Evolutionary conservation across 2,329 filamentous ascomycete species (phyloP).

Genomic region (Colletotrichum sansevieriae): DNA sequence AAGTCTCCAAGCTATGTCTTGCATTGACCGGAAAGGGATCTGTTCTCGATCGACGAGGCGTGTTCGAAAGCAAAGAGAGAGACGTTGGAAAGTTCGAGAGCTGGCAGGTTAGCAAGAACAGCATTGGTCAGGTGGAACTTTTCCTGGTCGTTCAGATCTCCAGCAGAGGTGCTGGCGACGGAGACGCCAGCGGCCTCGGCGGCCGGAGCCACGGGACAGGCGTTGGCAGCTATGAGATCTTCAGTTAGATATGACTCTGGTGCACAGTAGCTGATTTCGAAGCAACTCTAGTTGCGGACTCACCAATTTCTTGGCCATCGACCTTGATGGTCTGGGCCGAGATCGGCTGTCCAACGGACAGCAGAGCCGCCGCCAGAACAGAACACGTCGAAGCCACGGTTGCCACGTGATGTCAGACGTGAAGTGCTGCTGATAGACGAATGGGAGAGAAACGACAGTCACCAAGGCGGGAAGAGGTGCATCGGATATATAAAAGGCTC

Average conservation of each 20-base stretch:
- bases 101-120: conserved; percentile 50
- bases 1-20: conserved; percentile 52
- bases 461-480: too few relatives aligned
- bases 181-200: conserved; percentile 31
- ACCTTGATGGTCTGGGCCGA: too few relatives aligned
- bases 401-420: too few relatives aligned
- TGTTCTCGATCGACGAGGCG: conserved; percentile 42
- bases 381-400: too few relatives aligned
- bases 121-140: conserved; percentile 52
- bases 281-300: background rate
- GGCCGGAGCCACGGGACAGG: conserved; percentile 45
- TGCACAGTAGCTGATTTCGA: background rate
- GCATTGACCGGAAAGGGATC: conserved; percentile 46
- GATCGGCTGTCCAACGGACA: too few relatives aligned
- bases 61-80: conserved; percentile 51
- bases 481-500: too few relatives aligned
- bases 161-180: conserved; percentile 15
- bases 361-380: too few relatives aligned
- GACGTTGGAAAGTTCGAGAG: conserved; percentile 48
- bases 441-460: too few relatives aligned
- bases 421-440: too few relatives aligned
- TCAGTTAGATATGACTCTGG: conserved; percentile 19
- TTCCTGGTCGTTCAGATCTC: conserved; percentile 41
- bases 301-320: too few relatives aligned
- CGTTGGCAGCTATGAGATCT: conserved; percentile 41